Evolutionary conservation across 257 asterid genomes (phyloP).

Genomic region (Przewalskia tangutica): DNA sequence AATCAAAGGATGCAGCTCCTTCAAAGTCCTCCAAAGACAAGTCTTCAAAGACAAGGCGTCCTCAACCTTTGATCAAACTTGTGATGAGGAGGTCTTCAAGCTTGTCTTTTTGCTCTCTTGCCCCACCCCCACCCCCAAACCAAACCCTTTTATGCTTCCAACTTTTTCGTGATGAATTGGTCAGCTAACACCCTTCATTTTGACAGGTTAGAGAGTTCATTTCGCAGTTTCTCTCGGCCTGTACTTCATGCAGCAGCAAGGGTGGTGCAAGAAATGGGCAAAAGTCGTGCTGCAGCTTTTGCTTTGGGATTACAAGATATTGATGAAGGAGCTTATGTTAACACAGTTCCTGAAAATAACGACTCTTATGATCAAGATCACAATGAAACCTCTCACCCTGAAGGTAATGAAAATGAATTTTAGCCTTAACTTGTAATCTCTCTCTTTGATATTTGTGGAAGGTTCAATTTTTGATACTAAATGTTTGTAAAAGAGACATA

Average conservation of each 20-base stretch:
- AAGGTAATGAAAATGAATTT: constrained; percentile 45
- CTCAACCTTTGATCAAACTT: constrained; percentile 93
- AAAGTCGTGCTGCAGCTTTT: constrained; percentile 98
- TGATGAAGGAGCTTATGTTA: constrained; percentile 83
- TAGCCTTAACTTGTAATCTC: constrained; percentile 1
- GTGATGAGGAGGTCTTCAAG: constrained; percentile 87
- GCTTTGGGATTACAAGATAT: constrained; percentile 88
- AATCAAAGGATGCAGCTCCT: constrained; percentile 53
- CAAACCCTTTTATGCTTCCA: background rate
- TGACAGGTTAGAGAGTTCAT: constrained; percentile 86
- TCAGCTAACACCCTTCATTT: background rate
- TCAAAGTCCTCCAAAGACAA: constrained; percentile 69
- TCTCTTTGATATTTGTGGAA: background rate
- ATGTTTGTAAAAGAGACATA: background rate
- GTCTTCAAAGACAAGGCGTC: constrained; percentile 72
- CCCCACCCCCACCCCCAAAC: background rate
- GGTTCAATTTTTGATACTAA: background rate
- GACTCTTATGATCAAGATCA: constrained; percentile 69
- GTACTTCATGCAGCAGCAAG: constrained; percentile 95
- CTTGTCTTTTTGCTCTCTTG: background rate
- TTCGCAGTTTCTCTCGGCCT: constrained; percentile 94
- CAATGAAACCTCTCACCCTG: constrained; percentile 77
- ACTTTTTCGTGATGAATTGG: background rate
- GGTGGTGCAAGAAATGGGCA: constrained; percentile 99
- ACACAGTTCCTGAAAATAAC: constrained; percentile 47